Percentiles rank a stretch among this genome's conserved stretches.
Evolutionary conservation across 108 stramenopile genomes (phyloP).

Genomic region (Cylindrotheca closterium): DNA sequence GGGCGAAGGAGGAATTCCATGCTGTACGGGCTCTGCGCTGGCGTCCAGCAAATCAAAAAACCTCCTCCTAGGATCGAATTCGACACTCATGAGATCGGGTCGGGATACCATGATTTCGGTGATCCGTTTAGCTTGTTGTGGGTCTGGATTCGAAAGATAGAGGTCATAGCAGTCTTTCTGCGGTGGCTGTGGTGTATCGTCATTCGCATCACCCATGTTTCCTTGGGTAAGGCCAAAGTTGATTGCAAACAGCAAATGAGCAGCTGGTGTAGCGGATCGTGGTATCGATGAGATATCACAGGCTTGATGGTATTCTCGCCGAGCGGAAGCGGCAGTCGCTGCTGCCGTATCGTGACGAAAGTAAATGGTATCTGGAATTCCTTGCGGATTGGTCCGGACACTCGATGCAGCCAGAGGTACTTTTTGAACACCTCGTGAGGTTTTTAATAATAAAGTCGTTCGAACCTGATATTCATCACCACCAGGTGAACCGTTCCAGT

Average conservation of each 20-base stretch:
- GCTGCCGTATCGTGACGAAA: slow-evolving; percentile 20
- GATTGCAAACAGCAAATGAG: too few species aligned
- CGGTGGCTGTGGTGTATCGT: slow-evolving; percentile 1
- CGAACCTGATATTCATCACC: slow-evolving; percentile 35
- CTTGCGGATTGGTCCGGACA: slow-evolving; percentile 34
- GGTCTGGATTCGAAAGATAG: slow-evolving; percentile 55
- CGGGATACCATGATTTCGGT: slow-evolving; percentile 52
- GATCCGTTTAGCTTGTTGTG: slow-evolving; percentile 31
- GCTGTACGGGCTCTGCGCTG: too few species aligned
- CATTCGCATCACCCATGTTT: slow-evolving; percentile 6
- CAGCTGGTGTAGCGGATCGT: too few species aligned
- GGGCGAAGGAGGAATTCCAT: slow-evolving; percentile 23
- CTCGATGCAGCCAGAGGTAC: slow-evolving; percentile 37
- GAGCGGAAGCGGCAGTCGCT: neutral
- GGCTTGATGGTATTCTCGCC: too few species aligned
- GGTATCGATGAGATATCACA: too few species aligned
- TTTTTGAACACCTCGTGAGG: slow-evolving; percentile 29
- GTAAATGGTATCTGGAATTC: slow-evolving; percentile 38
- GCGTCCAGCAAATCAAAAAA: too few species aligned
- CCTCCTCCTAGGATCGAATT: slow-evolving; percentile 24
- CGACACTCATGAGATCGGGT: slow-evolving; percentile 45
- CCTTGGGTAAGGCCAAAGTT: neutral
- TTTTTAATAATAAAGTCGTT: slow-evolving; percentile 40
- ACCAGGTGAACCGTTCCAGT: slow-evolving; percentile 10
- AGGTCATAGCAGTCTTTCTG: slow-evolving; percentile 47